These are phyloP conservation scores for Diphasiastrum complanatum DNA, from an alignment of 83 land plant species.

Conservation along the genomic window DNA sequence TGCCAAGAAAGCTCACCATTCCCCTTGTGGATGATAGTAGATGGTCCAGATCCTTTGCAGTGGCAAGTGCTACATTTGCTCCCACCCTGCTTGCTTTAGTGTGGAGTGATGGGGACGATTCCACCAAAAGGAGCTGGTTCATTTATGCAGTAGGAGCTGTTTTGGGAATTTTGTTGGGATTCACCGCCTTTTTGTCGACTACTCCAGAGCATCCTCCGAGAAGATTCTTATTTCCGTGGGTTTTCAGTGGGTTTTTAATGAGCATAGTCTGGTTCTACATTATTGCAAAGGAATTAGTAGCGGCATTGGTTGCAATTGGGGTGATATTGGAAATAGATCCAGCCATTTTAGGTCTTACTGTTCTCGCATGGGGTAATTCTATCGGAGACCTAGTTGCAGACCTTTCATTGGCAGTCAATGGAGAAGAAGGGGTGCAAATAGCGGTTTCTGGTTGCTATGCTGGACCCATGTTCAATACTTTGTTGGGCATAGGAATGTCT, in stretches of 20 bases:
- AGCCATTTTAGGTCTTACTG: slow-evolving; percentile 47
- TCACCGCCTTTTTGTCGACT: slow-evolving; percentile 32
- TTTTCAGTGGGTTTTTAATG: slow-evolving; percentile 51
- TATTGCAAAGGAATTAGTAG: slow-evolving; percentile 47
- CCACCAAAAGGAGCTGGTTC: neutral
- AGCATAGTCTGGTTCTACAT: slow-evolving; percentile 56
- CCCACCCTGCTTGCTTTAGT: slow-evolving; percentile 39
- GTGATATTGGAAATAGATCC: slow-evolving; percentile 37
- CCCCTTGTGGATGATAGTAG: slow-evolving; percentile 39
- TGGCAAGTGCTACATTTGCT: slow-evolving; percentile 33
- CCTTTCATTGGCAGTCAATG: slow-evolving; percentile 33
- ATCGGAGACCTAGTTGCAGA: slow-evolving; percentile 51
- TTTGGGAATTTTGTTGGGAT: slow-evolving; percentile 35
- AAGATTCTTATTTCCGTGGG: slow-evolving; percentile 37
- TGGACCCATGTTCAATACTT: slow-evolving; percentile 47
- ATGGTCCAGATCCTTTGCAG: slow-evolving; percentile 50
- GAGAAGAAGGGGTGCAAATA: slow-evolving; percentile 36
- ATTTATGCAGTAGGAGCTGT: slow-evolving; percentile 12
- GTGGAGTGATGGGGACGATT: slow-evolving; percentile 19
- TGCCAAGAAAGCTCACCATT: slow-evolving; percentile 55
- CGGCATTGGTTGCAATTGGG: slow-evolving; percentile 43
- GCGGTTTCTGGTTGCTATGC: slow-evolving; percentile 57
- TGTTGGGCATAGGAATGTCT: slow-evolving; percentile 46
- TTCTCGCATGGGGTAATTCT: slow-evolving; percentile 67
- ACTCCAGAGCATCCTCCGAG: slow-evolving; percentile 34